A percentile compares a stretch with the other conserved stretches of the same genome.
phyloP scores from a whole-genome alignment of 148 eudicot genomes.

The Rhododendron mucronatum region DNA sequence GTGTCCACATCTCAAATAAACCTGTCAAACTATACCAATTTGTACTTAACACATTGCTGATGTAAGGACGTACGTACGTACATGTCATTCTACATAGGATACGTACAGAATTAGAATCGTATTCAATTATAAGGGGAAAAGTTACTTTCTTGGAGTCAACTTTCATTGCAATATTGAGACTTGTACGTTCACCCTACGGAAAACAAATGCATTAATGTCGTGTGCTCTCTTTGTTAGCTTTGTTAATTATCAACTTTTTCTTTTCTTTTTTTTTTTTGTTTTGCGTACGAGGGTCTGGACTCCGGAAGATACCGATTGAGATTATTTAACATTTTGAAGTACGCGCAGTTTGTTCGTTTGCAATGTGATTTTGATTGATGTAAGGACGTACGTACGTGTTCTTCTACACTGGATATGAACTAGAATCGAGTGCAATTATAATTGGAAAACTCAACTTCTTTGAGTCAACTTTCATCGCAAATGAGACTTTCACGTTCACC shows the following conservation, averaged over 20 bases:
- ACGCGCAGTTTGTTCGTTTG: background rate
- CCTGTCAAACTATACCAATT: background rate
- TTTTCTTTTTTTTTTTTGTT: no score
- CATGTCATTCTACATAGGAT: background rate
- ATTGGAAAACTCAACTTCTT: background rate
- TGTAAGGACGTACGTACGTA: no score
- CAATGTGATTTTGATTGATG: background rate
- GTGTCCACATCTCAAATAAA: background rate
- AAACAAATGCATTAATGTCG: background rate
- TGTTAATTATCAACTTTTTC: no score
- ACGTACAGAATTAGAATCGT: background rate
- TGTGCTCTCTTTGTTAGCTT: background rate
- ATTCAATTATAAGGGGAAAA: no score
- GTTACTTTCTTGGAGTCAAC: background rate
- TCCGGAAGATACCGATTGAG: background rate
- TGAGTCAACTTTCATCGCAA: background rate
- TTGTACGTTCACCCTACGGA: background rate
- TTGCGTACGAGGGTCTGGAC: background rate
- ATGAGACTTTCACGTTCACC: no score
- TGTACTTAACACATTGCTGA: background rate
- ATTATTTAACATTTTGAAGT: no score
- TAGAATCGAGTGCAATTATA: background rate
- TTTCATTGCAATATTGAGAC: background rate
- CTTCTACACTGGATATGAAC: background rate
- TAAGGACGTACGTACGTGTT: background rate